Evolutionary conservation across 2,329 filamentous ascomycete species (phyloP).

Genomic region (Hypoxylon rubiginosum): DNA sequence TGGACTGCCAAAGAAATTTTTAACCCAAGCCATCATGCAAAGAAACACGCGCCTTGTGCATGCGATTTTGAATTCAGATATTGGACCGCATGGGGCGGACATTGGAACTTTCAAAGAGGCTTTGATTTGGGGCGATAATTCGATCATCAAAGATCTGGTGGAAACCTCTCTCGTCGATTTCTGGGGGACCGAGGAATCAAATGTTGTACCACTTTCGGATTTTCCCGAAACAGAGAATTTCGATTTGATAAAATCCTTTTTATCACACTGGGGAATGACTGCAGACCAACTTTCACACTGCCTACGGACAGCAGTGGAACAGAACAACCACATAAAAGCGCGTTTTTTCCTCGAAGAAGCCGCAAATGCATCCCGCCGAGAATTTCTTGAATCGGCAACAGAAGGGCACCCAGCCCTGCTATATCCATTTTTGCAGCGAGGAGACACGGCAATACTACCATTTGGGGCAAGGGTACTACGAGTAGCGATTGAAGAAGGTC

Average conservation of each 20-base stretch:
- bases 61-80: slow-evolving; percentile 1
- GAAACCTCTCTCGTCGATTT: too few relatives aligned
- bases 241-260: background rate
- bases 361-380: background rate
- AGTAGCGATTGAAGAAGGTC: background rate
- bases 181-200: too few relatives aligned
- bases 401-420: background rate
- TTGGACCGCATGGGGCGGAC: background rate
- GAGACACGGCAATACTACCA: background rate
- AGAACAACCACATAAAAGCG: background rate
- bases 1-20: too few relatives aligned
- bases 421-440: background rate
- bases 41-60: background rate
- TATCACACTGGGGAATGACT: background rate
- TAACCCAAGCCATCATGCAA: too few relatives aligned
- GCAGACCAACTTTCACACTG: background rate
- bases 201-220: background rate
- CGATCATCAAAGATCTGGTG: background rate
- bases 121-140: background rate
- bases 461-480: background rate
- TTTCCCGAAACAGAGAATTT: background rate
- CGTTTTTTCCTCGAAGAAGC: background rate
- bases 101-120: background rate
- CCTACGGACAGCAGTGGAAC: background rate
- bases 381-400: background rate